phyloP scores from a whole-genome alignment of 345 rosid species.

The Euphorbia lathyris region DNA sequence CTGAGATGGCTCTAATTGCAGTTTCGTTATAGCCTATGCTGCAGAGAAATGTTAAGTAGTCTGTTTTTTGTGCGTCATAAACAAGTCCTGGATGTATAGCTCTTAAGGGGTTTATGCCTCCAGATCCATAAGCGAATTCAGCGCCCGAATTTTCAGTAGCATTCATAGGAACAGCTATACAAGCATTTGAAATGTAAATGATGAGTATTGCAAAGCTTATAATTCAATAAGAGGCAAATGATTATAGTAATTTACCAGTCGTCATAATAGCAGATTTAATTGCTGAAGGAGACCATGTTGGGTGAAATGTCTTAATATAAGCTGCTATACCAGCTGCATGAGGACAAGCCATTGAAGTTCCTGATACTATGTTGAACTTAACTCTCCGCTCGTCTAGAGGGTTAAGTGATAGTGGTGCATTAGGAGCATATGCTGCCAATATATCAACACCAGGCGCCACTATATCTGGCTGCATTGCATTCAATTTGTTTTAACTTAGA shows the following conservation, averaged over 20 bases:
- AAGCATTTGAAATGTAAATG: background rate
- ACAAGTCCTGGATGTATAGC: constrained; percentile 44
- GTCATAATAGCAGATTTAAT: constrained; percentile 47
- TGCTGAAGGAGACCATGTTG: constrained; percentile 61
- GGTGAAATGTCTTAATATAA: constrained; percentile 41
- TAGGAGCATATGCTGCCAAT: constrained; percentile 40
- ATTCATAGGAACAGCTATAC: constrained; percentile 36
- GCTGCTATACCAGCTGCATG: constrained; percentile 50
- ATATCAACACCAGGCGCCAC: constrained; percentile 49
- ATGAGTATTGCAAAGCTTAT: background rate
- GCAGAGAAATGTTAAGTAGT: constrained; percentile 43
- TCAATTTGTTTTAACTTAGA: background rate
- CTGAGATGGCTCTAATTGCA: constrained; percentile 13
- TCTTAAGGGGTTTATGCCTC: constrained; percentile 33
- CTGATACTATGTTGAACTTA: constrained; percentile 34
- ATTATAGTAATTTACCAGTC: constrained; percentile 33
- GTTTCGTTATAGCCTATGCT: constrained; percentile 18
- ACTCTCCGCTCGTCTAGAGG: constrained; percentile 22
- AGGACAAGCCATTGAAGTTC: constrained; percentile 62
- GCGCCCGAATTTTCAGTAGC: constrained; percentile 3
- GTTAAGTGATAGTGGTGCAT: constrained; percentile 14
- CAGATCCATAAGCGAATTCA: constrained; percentile 51
- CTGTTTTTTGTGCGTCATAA: constrained; percentile 29
- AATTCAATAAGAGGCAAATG: background rate
- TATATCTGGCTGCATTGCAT: constrained; percentile 43